Base-by-base conservation (phyloP, 176 grass and related monocot species). In the Puya raimondii region DNA sequence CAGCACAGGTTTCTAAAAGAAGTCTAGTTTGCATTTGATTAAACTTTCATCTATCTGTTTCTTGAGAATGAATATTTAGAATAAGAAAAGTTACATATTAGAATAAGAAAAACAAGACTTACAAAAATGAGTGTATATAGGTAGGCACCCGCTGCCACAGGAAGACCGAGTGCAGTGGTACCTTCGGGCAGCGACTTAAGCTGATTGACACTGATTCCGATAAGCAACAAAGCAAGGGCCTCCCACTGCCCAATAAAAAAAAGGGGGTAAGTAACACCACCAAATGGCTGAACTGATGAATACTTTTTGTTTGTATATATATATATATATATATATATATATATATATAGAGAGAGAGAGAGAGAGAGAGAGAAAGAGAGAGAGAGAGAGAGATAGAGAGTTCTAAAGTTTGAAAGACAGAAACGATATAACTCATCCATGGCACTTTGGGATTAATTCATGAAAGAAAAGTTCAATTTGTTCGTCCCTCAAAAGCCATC, bases 191-290 rank as follows among this genome's bases (percentile, higher is more conserved):
- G 48, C 63, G 88, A 89, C 72, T 85, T 91, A 65, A 96, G 78
- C 75, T 96, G 92, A 84, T 96, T 96, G 73, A 96, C 88, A 29
- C 85, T 92, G 73, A 96, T 92, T 81, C 92, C 92, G 53, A 96
- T 96, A 67, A 96, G 88, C 79, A 96, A 87, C 25, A 96, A 82
- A 17, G 88, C 89, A 80, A 96, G 92, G 59, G 92, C 92, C 69
- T 96, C 92, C 92, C 88, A 96, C 92, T 96, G 83, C 69, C 12
- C 63, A 53, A 75, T 69, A 58, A 70, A 0, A 78, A 77, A 63
- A 80, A 63, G 12, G 54, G 23, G 53, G 20, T 69, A 70, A 83
- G 52, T 75, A 50, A 69, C 51, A 69, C 59, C 67, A 50, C 48
- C 65, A 33, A 47, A 75, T 49, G 48, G 49, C 49, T 67, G 11